Evolutionary conservation across 495 filamentous ascomycete genomes (phyloP).

Genomic region (Peziza echinospora): DNA sequence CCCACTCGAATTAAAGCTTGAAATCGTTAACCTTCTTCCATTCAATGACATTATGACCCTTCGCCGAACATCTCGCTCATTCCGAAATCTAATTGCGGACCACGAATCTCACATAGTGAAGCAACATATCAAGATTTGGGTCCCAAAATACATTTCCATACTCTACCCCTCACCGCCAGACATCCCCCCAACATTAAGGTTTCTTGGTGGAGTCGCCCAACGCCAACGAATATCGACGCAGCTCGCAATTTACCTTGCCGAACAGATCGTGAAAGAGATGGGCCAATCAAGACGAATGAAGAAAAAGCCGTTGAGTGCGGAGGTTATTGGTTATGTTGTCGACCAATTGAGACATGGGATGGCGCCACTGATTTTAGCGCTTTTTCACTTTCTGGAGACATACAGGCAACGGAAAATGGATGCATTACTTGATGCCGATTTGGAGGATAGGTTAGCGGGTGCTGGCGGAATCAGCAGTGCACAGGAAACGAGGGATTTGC

Average conservation of each 20-base stretch:
- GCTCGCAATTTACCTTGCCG: slow-evolving; percentile 10
- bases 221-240: slow-evolving; percentile 14
- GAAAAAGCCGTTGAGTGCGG: not conserved
- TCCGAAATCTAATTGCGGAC: slow-evolving; percentile 10
- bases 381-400: slow-evolving; percentile 18
- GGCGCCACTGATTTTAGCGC: slow-evolving; percentile 14
- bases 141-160: slow-evolving; percentile 12
- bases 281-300: slow-evolving; percentile 11
- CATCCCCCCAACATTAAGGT: slow-evolving; percentile 10
- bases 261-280: slow-evolving; percentile 18
- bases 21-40: slow-evolving; percentile 12
- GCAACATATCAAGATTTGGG: slow-evolving; percentile 15
- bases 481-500: slow-evolving; percentile 1
- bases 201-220: slow-evolving; percentile 14
- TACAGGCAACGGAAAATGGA: slow-evolving; percentile 13
- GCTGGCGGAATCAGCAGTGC: no score
- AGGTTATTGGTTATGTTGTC: slow-evolving; percentile 13
- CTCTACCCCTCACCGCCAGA: slow-evolving; percentile 13
- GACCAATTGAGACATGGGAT: slow-evolving; percentile 11
- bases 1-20: slow-evolving; percentile 15
- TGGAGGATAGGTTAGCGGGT: no score
- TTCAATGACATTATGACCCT: slow-evolving; percentile 14
- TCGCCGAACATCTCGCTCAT: slow-evolving; percentile 12
- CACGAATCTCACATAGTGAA: slow-evolving; percentile 17
- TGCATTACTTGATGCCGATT: slow-evolving; percentile 5